A percentile compares a stretch with the other conserved stretches of the same genome.
These are phyloP conservation scores for Aspergillus carlsbadensis DNA, from an alignment of 495 filamentous ascomycete genomes.

Conservation along the genomic window DNA sequence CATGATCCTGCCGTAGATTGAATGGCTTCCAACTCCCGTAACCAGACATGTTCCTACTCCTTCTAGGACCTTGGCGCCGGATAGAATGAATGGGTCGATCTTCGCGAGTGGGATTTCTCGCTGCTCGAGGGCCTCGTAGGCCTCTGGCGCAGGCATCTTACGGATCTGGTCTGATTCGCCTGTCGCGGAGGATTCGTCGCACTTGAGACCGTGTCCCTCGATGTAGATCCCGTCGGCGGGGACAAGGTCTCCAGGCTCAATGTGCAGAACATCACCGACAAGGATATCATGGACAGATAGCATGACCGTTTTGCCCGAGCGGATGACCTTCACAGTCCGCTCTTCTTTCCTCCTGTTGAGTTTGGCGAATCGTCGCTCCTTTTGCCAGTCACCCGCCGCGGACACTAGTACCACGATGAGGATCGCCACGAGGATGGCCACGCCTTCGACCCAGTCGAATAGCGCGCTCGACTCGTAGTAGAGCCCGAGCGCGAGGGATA, in stretches of 20 bases:
- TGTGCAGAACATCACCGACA: slow-evolving; percentile 78
- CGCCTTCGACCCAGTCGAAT: slow-evolving; percentile 78
- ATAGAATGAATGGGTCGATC: slow-evolving; percentile 91
- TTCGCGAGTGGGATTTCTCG: slow-evolving; percentile 74
- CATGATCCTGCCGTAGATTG: slow-evolving; percentile 87
- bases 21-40: slow-evolving; percentile 83
- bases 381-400: slow-evolving; percentile 68
- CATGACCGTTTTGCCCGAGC: slow-evolving; percentile 72
- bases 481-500: slow-evolving; percentile 81
- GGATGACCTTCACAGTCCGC: slow-evolving; percentile 69
- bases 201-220: slow-evolving; percentile 71
- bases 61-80: slow-evolving; percentile 88
- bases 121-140: slow-evolving; percentile 75
- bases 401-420: slow-evolving; percentile 66
- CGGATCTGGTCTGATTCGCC: slow-evolving; percentile 81
- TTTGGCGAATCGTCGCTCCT: slow-evolving; percentile 66
- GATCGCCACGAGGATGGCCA: slow-evolving; percentile 70
- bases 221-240: slow-evolving; percentile 78
- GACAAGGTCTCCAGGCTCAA: slow-evolving; percentile 88
- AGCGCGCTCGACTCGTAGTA: slow-evolving; percentile 53
- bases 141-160: slow-evolving; percentile 72
- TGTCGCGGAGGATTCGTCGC: slow-evolving; percentile 80
- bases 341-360: slow-evolving; percentile 73
- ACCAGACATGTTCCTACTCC: slow-evolving; percentile 85
- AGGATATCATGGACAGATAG: slow-evolving; percentile 79